These are phyloP conservation scores for Ascodesmis nigricans DNA, from an alignment of 495 filamentous ascomycete genomes.

Conservation along the genomic window DNA sequence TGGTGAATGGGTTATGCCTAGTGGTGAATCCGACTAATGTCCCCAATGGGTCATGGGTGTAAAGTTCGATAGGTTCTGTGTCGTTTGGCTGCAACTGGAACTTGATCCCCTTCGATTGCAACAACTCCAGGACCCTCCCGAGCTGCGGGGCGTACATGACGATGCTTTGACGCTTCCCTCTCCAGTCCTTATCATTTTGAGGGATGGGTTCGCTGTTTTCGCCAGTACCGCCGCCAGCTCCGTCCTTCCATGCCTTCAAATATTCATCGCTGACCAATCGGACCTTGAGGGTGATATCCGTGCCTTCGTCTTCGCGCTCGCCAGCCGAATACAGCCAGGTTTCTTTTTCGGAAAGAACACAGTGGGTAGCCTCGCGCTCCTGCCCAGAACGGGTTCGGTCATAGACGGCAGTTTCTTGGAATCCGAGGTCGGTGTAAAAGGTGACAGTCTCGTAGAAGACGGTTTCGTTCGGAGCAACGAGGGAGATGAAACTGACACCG, in stretches of 20 bases:
- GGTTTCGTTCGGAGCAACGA: constrained; percentile 20
- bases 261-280: constrained; percentile 15
- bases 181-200: constrained; percentile 16
- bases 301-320: constrained; percentile 6
- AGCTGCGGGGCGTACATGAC: constrained; percentile 15
- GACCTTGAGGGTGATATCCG: constrained; percentile 17
- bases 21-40: constrained; percentile 20
- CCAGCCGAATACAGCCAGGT: constrained; percentile 19
- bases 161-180: constrained; percentile 14
- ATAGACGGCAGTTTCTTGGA: constrained; percentile 18
- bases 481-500: constrained; percentile 20
- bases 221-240: constrained; percentile 1
- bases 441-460: constrained; percentile 17
- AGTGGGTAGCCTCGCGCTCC: constrained; percentile 18
- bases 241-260: constrained; percentile 14
- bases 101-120: constrained; percentile 9
- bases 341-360: constrained; percentile 20
- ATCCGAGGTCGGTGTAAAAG: constrained; percentile 22
- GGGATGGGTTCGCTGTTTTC: no score
- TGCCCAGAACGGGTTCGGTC: constrained; percentile 14
- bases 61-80: constrained; percentile 15
- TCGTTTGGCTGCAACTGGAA: constrained; percentile 18
- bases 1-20: constrained; percentile 19
- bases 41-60: constrained; percentile 19
- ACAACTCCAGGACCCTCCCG: constrained; percentile 5